These are phyloP conservation scores for Circinella umbellata DNA, from an alignment of 371 early-diverging fungal genomes.

Conservation along the genomic window DNA sequence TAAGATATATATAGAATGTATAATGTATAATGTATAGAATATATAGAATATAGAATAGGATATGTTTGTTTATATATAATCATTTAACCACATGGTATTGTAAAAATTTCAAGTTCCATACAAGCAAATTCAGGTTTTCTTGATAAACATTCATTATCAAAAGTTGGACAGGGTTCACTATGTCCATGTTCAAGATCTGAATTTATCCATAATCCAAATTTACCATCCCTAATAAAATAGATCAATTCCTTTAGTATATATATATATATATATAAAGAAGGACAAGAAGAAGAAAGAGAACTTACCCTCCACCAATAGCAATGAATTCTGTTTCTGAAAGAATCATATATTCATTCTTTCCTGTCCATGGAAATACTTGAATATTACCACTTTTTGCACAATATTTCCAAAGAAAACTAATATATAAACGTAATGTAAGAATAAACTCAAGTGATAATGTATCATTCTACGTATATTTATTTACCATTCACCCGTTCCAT, in stretches of 20 bases:
- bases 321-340: slow-evolving; percentile 81
- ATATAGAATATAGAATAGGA: too few species aligned
- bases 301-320: slow-evolving; percentile 91
- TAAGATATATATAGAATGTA: too few species aligned
- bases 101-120: slow-evolving; percentile 40
- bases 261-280: background rate
- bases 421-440: background rate
- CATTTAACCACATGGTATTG: background rate
- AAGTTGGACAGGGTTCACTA: slow-evolving; percentile 82
- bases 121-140: slow-evolving; percentile 36
- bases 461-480: too few species aligned
- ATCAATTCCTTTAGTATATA: background rate
- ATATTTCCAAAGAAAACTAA: slow-evolving; percentile 47
- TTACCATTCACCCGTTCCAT: slow-evolving; percentile 95
- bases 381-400: slow-evolving; percentile 30
- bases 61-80: too few species aligned
- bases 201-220: slow-evolving; percentile 92
- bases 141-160: slow-evolving; percentile 79
- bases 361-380: slow-evolving; percentile 80
- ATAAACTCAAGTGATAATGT: background rate
- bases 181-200: slow-evolving; percentile 87
- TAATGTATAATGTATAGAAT: too few species aligned
- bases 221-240: slow-evolving; percentile 69
- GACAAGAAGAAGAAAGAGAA: background rate
- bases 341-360: slow-evolving; percentile 89